Conservation (phyloP, 176 grass and related monocot species). For the Aechmea fasciata region DNA sequence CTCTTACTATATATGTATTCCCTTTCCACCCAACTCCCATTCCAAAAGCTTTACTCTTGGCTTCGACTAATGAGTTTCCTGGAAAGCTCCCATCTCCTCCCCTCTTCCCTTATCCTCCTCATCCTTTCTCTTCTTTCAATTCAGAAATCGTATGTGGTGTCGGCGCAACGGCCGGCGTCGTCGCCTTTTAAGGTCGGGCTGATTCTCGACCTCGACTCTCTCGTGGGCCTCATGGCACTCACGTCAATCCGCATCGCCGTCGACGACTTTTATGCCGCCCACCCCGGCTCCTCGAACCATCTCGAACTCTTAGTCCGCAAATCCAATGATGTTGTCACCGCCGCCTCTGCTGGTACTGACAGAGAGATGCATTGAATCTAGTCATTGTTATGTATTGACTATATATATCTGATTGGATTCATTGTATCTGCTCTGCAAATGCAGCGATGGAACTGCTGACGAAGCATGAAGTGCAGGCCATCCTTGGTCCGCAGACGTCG, state of each 20-base stretch:
- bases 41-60: too few relatives aligned
- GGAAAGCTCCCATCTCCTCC: background rate
- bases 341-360: conserved; percentile 44
- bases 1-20: too few relatives aligned
- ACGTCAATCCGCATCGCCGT: conserved; percentile 49
- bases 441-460: conserved; percentile 48
- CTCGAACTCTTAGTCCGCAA: conserved; percentile 22
- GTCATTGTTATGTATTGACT: too few relatives aligned
- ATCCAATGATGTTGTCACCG: conserved; percentile 50
- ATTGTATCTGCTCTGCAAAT: background rate
- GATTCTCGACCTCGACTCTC: conserved; percentile 38
- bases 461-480: conserved; percentile 29
- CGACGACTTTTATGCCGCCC: conserved; percentile 44
- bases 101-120: conserved; percentile 4
- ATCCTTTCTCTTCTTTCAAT: background rate
- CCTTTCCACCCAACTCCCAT: too few relatives aligned
- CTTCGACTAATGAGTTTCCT: too few relatives aligned
- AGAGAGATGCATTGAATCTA: too few relatives aligned
- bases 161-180: background rate
- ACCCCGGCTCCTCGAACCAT: conserved; percentile 22
- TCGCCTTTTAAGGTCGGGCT: conserved; percentile 36
- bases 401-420: too few relatives aligned
- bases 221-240: conserved; percentile 28
- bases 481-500: conserved; percentile 54
- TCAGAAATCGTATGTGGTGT: background rate